Conservation (phyloP, 148 eudicot genomes). For the Chenopodium berlandieri region DNA sequence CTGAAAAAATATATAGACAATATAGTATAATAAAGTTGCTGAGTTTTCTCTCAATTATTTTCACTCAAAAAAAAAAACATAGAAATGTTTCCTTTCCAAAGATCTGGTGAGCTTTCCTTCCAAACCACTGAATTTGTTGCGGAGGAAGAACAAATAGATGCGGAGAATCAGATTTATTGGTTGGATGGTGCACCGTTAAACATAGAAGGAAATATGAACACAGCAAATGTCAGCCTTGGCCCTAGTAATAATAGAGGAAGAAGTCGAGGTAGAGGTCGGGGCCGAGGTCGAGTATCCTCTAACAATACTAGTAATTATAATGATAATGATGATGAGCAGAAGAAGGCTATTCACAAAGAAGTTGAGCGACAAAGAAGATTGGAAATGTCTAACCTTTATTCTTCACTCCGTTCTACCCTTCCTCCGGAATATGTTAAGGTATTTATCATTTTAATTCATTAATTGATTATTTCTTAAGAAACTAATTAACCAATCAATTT, state of each 20-base stretch:
- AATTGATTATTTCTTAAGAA: not conserved
- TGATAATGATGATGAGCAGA: slow-evolving; percentile 7
- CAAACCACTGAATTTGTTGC: slow-evolving; percentile 14
- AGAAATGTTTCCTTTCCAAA: slow-evolving; percentile 26
- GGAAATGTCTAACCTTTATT: slow-evolving; percentile 39
- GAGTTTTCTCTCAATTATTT: not conserved
- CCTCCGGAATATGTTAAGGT: slow-evolving; percentile 43
- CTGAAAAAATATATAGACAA: not conserved
- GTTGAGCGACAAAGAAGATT: slow-evolving; percentile 44
- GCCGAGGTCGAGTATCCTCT: slow-evolving; percentile 16
- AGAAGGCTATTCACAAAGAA: slow-evolving; percentile 34
- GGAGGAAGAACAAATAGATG: slow-evolving; percentile 9
- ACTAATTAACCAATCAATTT: not conserved
- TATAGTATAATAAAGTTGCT: too few relatives aligned
- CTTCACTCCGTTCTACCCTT: slow-evolving; percentile 34
- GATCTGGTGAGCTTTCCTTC: slow-evolving; percentile 17
- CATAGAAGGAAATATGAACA: not conserved
- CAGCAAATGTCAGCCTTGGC: not conserved
- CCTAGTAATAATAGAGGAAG: not conserved
- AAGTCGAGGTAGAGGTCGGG: slow-evolving; percentile 9
- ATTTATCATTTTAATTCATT: not conserved
- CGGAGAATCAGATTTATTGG: slow-evolving; percentile 16
- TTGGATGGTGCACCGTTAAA: not conserved
- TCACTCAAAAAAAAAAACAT: not conserved
- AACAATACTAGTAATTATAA: not conserved